Evolutionary conservation across 1,284 basidiomycete genomes (phyloP).

Genomic region (Papiliotrema nemorosa): DNA sequence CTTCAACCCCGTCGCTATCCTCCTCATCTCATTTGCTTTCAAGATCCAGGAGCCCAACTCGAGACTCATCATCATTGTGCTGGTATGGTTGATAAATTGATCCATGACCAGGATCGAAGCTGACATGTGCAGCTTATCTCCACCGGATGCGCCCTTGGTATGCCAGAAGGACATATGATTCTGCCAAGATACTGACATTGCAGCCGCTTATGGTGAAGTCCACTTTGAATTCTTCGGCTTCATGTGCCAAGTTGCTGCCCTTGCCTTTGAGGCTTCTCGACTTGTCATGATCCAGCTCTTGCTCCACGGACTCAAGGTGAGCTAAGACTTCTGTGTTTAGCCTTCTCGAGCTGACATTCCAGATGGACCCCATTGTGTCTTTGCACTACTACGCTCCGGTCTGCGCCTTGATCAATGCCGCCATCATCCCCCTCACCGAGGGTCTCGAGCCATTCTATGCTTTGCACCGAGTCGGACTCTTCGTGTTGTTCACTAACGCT

Average conservation of each 20-base stretch:
- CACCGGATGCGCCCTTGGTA: conserved; percentile 79
- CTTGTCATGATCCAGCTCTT: conserved; percentile 96
- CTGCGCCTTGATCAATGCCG: conserved; percentile 83
- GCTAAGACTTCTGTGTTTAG: neutral
- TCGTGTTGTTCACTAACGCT: conserved; percentile 79
- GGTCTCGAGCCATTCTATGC: conserved; percentile 82
- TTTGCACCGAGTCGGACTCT: conserved; percentile 66
- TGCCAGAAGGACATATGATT: conserved; percentile 32
- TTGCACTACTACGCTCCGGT: conserved; percentile 96
- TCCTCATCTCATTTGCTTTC: conserved; percentile 89
- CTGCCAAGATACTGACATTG: conserved; percentile 6
- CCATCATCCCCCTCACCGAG: conserved; percentile 81
- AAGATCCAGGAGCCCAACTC: conserved; percentile 83
- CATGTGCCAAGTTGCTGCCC: conserved; percentile 74
- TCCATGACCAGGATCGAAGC: neutral
- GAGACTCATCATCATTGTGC: conserved; percentile 76
- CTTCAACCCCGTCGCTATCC: conserved; percentile 92
- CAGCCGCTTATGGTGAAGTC: conserved; percentile 68
- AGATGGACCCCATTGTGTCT: conserved; percentile 92
- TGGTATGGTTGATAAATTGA: conserved; percentile 36
- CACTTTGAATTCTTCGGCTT: conserved; percentile 84
- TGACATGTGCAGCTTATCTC: conserved; percentile 66
- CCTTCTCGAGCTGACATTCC: conserved; percentile 2
- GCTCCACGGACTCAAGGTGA: conserved; percentile 79
- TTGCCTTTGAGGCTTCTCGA: conserved; percentile 58